Evolutionary conservation across 495 filamentous ascomycete genomes (phyloP).

Genomic region (Viridothelium virens): DNA sequence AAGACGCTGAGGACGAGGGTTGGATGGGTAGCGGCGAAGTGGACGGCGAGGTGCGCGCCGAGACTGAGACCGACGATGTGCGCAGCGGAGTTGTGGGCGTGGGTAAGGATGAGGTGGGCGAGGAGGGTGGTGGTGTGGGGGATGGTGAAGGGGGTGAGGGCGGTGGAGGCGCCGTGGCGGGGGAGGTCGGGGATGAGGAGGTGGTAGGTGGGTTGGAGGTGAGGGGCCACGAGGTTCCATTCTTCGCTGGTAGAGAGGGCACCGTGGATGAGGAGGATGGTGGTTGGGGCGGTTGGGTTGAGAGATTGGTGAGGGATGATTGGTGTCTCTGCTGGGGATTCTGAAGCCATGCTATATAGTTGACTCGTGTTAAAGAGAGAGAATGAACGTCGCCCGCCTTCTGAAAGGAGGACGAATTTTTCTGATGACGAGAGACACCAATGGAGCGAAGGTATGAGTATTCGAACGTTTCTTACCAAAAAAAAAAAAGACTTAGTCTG

Average conservation of each 20-base stretch:
- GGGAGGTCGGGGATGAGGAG: conserved; percentile 23
- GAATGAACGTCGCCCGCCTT: too few relatives aligned
- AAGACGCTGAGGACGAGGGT: conserved; percentile 18
- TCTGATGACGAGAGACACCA: too few relatives aligned
- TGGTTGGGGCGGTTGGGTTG: conserved; percentile 8
- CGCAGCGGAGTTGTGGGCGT: conserved; percentile 19
- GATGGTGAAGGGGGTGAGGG: conserved; percentile 20
- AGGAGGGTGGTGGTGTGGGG: conserved; percentile 14
- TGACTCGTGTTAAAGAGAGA: too few relatives aligned
- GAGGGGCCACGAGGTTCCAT: conserved; percentile 16
- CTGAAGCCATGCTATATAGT: not conserved
- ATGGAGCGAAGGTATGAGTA: too few relatives aligned
- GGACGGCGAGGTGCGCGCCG: conserved; percentile 17
- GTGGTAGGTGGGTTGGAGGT: conserved; percentile 18
- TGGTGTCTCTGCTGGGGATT: not conserved
- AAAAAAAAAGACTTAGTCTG: too few relatives aligned
- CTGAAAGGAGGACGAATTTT: too few relatives aligned
- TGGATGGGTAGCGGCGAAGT: conserved; percentile 15
- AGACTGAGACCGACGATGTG: conserved; percentile 24
- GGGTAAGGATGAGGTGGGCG: conserved; percentile 17
- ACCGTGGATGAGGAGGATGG: conserved; percentile 22
- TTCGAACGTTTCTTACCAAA: too few relatives aligned
- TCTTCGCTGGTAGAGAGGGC: conserved; percentile 13
- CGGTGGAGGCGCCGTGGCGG: conserved; percentile 13
- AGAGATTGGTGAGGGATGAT: not conserved